phyloP scores from a whole-genome alignment of 352 stramenopile genomes.

The Globisporangium yorkense region DNA sequence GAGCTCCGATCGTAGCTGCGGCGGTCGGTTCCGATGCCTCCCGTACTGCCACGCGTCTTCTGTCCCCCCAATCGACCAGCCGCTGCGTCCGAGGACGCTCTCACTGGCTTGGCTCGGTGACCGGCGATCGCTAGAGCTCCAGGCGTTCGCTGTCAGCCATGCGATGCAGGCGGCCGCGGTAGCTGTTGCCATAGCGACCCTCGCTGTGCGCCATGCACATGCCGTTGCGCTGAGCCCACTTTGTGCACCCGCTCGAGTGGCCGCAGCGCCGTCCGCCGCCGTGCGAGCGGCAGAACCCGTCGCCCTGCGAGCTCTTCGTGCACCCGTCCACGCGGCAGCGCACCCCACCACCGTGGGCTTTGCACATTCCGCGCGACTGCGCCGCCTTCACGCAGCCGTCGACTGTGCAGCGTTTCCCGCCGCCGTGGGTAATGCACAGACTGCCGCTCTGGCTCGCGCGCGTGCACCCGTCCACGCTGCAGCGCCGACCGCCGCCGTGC shows the following conservation, averaged over 20 bases:
- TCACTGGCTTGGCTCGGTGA: background rate
- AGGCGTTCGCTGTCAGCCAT: conserved; percentile 17
- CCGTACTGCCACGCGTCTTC: background rate
- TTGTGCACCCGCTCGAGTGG: conserved; percentile 63
- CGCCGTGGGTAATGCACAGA: conserved; percentile 78
- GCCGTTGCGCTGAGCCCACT: conserved; percentile 79
- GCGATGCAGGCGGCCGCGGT: conserved; percentile 53
- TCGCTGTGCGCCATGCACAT: conserved; percentile 86
- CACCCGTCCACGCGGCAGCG: conserved; percentile 82
- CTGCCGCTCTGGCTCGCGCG: conserved; percentile 75
- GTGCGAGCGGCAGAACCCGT: conserved; percentile 79
- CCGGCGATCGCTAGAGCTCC: conserved; percentile 2
- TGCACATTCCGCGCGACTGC: conserved; percentile 80
- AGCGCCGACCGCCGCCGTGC: conserved; percentile 65
- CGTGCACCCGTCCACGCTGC: conserved; percentile 74
- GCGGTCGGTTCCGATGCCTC: conserved; percentile 1
- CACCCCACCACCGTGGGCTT: conserved; percentile 74
- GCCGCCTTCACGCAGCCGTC: conserved; percentile 74
- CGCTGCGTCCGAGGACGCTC: background rate
- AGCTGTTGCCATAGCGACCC: conserved; percentile 79
- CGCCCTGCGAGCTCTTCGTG: conserved; percentile 75
- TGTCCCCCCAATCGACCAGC: background rate
- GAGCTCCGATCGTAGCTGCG: background rate
- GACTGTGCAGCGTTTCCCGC: conserved; percentile 79
- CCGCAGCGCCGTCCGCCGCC: conserved; percentile 66